These are phyloP conservation scores for Jaapia argillacea DNA, from an alignment of 768 basidiomycete genomes.

Conservation along the genomic window DNA sequence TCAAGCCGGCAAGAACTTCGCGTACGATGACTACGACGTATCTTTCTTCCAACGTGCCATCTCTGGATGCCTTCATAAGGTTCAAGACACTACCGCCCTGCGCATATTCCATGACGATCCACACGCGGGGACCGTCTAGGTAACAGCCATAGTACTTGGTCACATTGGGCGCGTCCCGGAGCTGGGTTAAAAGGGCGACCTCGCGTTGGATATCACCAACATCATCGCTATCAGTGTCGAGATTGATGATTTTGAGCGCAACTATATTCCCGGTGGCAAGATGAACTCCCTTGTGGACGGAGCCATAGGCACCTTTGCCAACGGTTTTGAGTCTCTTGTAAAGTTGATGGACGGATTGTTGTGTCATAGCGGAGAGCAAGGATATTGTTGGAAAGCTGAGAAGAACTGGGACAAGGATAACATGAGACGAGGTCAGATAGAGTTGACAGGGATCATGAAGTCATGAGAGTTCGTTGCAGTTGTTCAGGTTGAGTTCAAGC, in stretches of 20 bases:
- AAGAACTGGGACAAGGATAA: too few species aligned
- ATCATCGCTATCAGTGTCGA: conserved; percentile 95
- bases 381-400: too few species aligned
- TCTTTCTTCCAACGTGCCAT: conserved; percentile 76
- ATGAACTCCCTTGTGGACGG: conserved; percentile 87
- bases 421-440: too few species aligned
- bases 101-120: conserved; percentile 99
- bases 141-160: conserved; percentile 96
- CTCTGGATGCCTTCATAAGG: conserved; percentile 80
- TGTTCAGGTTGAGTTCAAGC: too few species aligned
- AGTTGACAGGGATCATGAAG: too few species aligned
- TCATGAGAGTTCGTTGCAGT: too few species aligned
- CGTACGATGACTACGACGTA: conserved; percentile 82
- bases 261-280: conserved; percentile 80
- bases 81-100: conserved; percentile 91
- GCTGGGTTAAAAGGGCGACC: conserved; percentile 83
- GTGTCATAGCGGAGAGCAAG: conserved; percentile 15
- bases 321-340: conserved; percentile 85
- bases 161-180: conserved; percentile 84
- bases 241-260: conserved; percentile 97
- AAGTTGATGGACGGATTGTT: conserved; percentile 65
- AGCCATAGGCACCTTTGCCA: conserved; percentile 93
- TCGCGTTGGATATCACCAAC: conserved; percentile 95
- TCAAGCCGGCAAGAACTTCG: conserved; percentile 80
- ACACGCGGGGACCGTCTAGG: conserved; percentile 90